Evolutionary conservation across 176 grass and related monocot genomes (phyloP).

Genomic region (Hordeum vulgare): DNA sequence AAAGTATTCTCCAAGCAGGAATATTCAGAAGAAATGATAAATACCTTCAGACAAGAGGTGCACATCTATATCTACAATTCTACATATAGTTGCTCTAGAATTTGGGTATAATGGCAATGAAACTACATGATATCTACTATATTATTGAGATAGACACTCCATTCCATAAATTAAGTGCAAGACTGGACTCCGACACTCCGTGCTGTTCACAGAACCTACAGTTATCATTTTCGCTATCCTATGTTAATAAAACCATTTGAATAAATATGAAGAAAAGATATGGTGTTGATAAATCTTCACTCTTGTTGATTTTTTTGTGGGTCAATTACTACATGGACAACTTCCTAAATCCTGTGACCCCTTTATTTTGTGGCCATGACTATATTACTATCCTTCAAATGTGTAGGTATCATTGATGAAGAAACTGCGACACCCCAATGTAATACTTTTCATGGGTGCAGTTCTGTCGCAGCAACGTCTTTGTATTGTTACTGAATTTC

Average conservation of each 20-base stretch:
- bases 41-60: constrained; percentile 95
- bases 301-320: neutral
- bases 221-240: neutral
- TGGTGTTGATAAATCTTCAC: neutral
- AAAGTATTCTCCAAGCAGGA: constrained; percentile 90
- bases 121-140: neutral
- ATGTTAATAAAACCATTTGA: neutral
- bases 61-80: neutral
- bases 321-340: neutral
- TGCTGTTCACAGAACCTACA: neutral
- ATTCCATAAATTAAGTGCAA: neutral
- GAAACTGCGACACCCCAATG: constrained; percentile 86
- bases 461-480: constrained; percentile 68
- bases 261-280: neutral
- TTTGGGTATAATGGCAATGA: neutral
- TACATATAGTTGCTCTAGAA: neutral
- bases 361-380: neutral
- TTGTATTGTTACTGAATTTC: constrained; percentile 87
- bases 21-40: constrained; percentile 87
- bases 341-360: neutral
- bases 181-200: neutral
- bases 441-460: constrained; percentile 95
- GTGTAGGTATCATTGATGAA: constrained; percentile 90
- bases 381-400: neutral
- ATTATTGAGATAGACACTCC: neutral